Evolutionary conservation across 2,329 filamentous ascomycete species (phyloP).

Genomic region (Grosmannia penicillata): DNA sequence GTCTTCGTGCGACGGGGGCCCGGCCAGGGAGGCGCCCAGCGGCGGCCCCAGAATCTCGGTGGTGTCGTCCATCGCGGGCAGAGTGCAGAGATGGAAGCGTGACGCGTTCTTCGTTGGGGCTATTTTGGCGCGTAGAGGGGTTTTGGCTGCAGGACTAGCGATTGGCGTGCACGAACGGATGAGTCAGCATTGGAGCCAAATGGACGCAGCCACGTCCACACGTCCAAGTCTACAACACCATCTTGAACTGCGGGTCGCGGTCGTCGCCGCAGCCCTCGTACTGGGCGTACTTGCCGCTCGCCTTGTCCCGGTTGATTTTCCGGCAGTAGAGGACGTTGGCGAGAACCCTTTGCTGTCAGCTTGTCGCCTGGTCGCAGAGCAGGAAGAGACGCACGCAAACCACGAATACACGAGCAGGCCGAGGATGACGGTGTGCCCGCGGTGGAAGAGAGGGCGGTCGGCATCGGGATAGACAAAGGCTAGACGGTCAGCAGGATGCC

Average conservation of each 20-base stretch:
- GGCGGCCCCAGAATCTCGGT: constrained; percentile 6
- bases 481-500: not conserved
- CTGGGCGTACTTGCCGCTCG: constrained; percentile 39
- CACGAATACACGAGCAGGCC: constrained; percentile 46
- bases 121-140: too few species aligned
- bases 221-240: constrained; percentile 46
- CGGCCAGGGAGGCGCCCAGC: not conserved
- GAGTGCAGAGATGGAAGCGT: too few species aligned
- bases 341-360: constrained; percentile 28
- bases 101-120: too few species aligned
- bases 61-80: constrained; percentile 8
- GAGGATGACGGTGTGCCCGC: constrained; percentile 46
- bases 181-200: too few species aligned
- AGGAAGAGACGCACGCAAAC: constrained; percentile 39
- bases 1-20: constrained; percentile 20
- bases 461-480: constrained; percentile 28
- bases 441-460: constrained; percentile 41
- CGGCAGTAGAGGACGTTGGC: constrained; percentile 46
- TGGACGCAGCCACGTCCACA: too few species aligned
- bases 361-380: constrained; percentile 8
- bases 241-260: constrained; percentile 44
- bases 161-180: too few species aligned
- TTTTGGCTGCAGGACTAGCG: too few species aligned
- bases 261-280: constrained; percentile 46
- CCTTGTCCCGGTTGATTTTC: constrained; percentile 51